These are phyloP conservation scores for Terana coerulea DNA, from an alignment of 768 basidiomycete genomes.

Conservation along the genomic window DNA sequence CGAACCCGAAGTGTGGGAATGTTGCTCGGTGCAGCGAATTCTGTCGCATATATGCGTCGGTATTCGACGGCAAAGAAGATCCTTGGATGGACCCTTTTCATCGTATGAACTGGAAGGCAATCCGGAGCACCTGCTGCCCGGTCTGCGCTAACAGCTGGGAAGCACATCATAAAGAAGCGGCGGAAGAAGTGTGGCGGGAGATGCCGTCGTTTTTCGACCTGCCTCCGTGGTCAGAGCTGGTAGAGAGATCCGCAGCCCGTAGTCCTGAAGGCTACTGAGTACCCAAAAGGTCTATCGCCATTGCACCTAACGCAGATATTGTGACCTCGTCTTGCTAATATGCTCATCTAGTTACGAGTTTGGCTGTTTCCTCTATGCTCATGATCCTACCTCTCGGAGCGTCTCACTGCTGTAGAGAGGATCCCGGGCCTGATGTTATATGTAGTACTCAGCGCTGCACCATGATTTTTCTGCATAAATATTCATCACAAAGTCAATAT, in stretches of 20 bases:
- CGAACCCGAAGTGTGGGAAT: background rate
- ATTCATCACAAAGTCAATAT: too few relatives aligned
- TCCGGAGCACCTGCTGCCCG: constrained; percentile 11
- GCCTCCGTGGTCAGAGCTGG: constrained; percentile 18
- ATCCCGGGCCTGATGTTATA: too few relatives aligned
- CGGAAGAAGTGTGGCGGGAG: constrained; percentile 16
- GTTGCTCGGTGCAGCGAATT: constrained; percentile 2
- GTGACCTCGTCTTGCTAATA: too few relatives aligned
- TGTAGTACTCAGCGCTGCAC: too few relatives aligned
- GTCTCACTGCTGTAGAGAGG: too few relatives aligned
- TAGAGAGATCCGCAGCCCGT: background rate
- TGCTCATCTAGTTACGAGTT: too few relatives aligned
- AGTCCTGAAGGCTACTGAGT: too few relatives aligned
- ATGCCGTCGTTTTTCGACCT: constrained; percentile 21
- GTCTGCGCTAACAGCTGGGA: constrained; percentile 15
- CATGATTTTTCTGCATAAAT: too few relatives aligned
- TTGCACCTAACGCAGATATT: too few relatives aligned
- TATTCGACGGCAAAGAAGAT: constrained; percentile 11
- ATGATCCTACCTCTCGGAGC: too few relatives aligned
- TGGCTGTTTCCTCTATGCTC: too few relatives aligned
- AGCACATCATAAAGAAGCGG: constrained; percentile 3
- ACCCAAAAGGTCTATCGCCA: too few relatives aligned
- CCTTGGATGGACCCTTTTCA: constrained; percentile 16
- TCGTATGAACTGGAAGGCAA: constrained; percentile 9
- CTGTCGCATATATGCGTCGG: constrained; percentile 9